Base-by-base conservation (phyloP, 345 rosid genomes). In the Physaria fendleri region DNA sequence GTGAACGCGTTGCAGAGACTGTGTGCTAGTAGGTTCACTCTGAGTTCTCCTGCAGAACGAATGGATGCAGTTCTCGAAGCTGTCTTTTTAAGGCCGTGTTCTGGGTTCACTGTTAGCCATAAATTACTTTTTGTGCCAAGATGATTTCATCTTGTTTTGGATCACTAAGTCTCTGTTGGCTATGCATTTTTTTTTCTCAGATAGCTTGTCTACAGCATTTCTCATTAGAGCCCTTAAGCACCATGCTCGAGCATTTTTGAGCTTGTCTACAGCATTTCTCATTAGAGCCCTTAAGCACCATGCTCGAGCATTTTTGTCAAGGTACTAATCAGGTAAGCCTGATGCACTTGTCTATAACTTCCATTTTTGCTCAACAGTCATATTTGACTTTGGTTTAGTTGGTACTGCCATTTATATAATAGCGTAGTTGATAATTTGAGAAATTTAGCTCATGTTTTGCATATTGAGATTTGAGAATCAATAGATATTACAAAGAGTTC, bases 221-320 rank as follows among this genome's bases (percentile, higher is more conserved):
- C 70, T 78, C 79, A 49, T 29, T 63, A 67, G 95, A 84, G 75
- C 84, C 95, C 34, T 54, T 82, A 39, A 86, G 91, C 76, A 71
- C 75, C 76, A 24, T 93, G 62, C 80, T 83, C 25, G 73, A 55
- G 22, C 77, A 72, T 51, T 75, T 78, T 72, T 74, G 71, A n/a
- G n/a, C n/a, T n/a, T n/a, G n/a, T n/a, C n/a, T n/a, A n/a, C 91
- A 85, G 44, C 97, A 93, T 71, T 89, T 93, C 70, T 78, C 79
- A 49, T 29, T 63, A 67, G 95, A 84, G 75, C 84, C 95, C 34
- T 54, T 82, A 39, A 86, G 91, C 76, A 71, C 75, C 76, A 24
- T 93, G 62, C 80, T 83, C 25, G 73, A 55, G 22, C 77, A 72
- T 51, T 75, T 78, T 72, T 74, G 71, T 66, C 71, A 42, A 47